Base-by-base conservation (phyloP, 2,329 filamentous ascomycete species). In the Drechmeria coniospora region DNA sequence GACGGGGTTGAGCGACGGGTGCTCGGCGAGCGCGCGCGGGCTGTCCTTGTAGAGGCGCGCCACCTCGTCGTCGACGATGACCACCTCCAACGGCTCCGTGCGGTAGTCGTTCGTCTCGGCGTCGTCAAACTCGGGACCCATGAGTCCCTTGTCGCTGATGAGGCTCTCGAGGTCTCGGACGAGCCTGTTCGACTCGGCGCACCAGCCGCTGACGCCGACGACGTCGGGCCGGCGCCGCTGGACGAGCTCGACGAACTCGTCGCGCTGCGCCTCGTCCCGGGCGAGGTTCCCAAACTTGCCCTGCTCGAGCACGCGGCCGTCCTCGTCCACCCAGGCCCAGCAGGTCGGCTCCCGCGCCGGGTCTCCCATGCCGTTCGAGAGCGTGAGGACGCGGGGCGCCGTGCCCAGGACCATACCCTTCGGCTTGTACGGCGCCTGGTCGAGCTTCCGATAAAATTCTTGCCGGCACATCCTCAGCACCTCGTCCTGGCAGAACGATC, bases 31-130 rank as follows among this genome's bases (percentile, higher is more conserved):
- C 8, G 80, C 86, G 23, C 86, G 74, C 10, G 76, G 70, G 48
- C 84, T 94, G 43, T 84, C 82, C 53, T 94, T 86, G 58, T 94
- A 98, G 4, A 95, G 68, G 24, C 90, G 74, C n/a, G 90, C 90
- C 27, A 94, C 84, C 55, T 98, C 90, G 43, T 98, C 90, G 42
- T 95, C 94, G 36, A 94, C 80, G 30, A 93, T 73, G 17, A 95
- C 65, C 8, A 95, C 79, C 33, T 95, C 87, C 17, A 98, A 63
- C 8, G 73, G 71, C 44, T 93, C 84, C 32, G 65, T 79, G 32
- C 75, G 68, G 36, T 79, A 78, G 35, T 84, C 76, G 31, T 73
- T 73, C 16, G 71, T 72, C n/a, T 87, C 79, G 2, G 63, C 58
- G 37, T 93, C 81, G 28, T 84, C 75, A 43, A 80, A 93, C n/a